A percentile compares a stretch with the other conserved stretches of the same genome.
phyloP scores from a whole-genome alignment of 2,329 filamentous ascomycete genomes.

The Drechslerella stenobrocha region DNA sequence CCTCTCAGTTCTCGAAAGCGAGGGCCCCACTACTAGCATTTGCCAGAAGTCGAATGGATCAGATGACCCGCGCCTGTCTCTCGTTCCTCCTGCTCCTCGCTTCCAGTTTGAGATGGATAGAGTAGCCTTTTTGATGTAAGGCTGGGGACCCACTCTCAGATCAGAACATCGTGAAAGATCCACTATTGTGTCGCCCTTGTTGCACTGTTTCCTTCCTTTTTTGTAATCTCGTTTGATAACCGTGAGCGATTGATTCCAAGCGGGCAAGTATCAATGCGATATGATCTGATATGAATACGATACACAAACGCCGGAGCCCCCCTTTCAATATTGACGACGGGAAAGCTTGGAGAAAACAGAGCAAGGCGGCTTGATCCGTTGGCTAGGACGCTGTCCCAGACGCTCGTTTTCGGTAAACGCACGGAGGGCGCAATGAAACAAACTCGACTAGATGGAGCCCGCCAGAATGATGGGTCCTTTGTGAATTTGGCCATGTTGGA shows the following conservation, averaged over 20 bases:
- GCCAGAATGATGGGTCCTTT: conserved; percentile 1
- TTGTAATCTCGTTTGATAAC: conserved; percentile 43
- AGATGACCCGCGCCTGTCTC: conserved; percentile 29
- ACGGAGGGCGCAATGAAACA: conserved; percentile 34
- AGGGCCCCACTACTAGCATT: conserved; percentile 4
- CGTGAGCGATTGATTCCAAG: conserved; percentile 11
- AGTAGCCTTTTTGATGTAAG: conserved; percentile 33
- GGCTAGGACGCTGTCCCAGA: conserved; percentile 23
- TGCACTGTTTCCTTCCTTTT: conserved; percentile 19
- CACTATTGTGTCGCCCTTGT: conserved; percentile 38
- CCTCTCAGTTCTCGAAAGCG: background rate
- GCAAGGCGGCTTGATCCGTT: conserved; percentile 46
- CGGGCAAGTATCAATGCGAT: conserved; percentile 15
- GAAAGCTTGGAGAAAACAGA: conserved; percentile 25
- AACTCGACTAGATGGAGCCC: background rate
- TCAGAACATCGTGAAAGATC: conserved; percentile 23
- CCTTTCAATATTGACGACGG: background rate
- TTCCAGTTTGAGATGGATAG: conserved; percentile 39
- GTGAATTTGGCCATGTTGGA: conserved; percentile 4
- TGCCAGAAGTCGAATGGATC: conserved; percentile 33
- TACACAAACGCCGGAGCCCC: background rate
- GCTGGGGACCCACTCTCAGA: conserved; percentile 31
- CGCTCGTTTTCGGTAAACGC: conserved; percentile 46
- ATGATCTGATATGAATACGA: conserved; percentile 26
- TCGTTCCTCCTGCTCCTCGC: conserved; percentile 16